Evolutionary conservation across 768 basidiomycete species (phyloP).

Genomic region (Tephrocybe sp.): DNA sequence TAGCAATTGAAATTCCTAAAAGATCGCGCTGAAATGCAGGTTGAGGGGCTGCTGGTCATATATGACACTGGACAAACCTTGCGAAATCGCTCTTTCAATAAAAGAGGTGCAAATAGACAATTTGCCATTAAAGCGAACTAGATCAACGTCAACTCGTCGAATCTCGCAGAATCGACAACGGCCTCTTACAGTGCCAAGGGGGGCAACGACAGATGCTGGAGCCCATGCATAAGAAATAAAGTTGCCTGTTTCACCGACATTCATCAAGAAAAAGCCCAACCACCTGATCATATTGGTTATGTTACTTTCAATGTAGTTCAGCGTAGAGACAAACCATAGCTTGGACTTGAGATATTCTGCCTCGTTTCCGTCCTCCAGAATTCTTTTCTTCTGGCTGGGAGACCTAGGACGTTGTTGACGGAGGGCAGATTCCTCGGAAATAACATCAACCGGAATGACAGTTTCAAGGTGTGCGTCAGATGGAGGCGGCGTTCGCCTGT

Average conservation of each 20-base stretch:
- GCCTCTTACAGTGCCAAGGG: slow-evolving; percentile 83
- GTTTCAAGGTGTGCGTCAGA: slow-evolving; percentile 1
- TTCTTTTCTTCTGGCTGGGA: slow-evolving; percentile 11
- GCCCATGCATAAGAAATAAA: slow-evolving; percentile 90
- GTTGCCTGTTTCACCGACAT: slow-evolving; percentile 87
- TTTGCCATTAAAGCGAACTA: slow-evolving; percentile 94
- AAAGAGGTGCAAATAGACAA: slow-evolving; percentile 87
- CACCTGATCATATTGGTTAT: slow-evolving; percentile 55
- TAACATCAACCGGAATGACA: slow-evolving; percentile 40
- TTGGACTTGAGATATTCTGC: slow-evolving; percentile 81
- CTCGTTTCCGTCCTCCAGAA: slow-evolving; percentile 51
- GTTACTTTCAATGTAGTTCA: background rate
- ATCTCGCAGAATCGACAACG: background rate
- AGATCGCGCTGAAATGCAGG: slow-evolving; percentile 60
- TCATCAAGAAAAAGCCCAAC: slow-evolving; percentile 86
- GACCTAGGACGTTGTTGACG: slow-evolving; percentile 19
- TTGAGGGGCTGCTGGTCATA: slow-evolving; percentile 11
- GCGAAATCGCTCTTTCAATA: slow-evolving; percentile 82
- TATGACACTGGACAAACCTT: slow-evolving; percentile 42
- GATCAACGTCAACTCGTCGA: slow-evolving; percentile 8
- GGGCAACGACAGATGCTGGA: slow-evolving; percentile 91
- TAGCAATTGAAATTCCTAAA: slow-evolving; percentile 74
- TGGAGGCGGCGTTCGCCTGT: slow-evolving; percentile 9
- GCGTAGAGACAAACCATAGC: slow-evolving; percentile 57
- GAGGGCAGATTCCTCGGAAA: slow-evolving; percentile 36